Percentiles rank a stretch among this genome's conserved stretches.
These are phyloP conservation scores for Trametes meyenii DNA, from an alignment of 768 basidiomycete genomes.

Conservation along the genomic window DNA sequence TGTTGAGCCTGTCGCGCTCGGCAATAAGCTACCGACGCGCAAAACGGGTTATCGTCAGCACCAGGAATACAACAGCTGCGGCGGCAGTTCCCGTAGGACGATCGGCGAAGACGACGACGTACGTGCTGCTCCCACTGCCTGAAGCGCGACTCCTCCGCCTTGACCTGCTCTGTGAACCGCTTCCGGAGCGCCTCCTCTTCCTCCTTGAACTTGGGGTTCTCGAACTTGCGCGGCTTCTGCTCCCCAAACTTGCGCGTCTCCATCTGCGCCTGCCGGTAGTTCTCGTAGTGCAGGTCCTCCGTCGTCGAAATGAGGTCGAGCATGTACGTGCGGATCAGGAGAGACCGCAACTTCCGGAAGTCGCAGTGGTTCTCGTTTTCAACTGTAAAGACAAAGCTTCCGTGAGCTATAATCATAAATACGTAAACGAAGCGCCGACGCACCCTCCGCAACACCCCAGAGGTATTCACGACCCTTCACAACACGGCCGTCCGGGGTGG, in stretches of 20 bases:
- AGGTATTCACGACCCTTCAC: constrained; percentile 99
- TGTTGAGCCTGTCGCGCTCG: constrained; percentile 98
- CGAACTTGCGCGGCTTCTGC: constrained; percentile 96
- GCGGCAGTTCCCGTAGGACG: neutral
- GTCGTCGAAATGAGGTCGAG: constrained; percentile 95
- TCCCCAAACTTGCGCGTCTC: constrained; percentile 99
- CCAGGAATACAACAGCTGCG: neutral
- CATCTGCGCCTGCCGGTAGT: constrained; percentile 98
- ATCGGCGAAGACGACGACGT: constrained; percentile 36
- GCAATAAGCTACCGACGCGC: constrained; percentile 79
- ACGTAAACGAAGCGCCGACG: constrained; percentile 25
- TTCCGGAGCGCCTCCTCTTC: constrained; percentile 97
- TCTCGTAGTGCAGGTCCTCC: constrained; percentile 96
- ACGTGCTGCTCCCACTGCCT: constrained; percentile 99
- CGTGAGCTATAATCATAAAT: neutral
- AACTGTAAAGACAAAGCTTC: constrained; percentile 48
- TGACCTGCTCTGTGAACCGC: constrained; percentile 99
- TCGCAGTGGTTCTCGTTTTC: constrained; percentile 99
- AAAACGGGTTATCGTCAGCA: constrained; percentile 20
- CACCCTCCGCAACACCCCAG: constrained; percentile 99
- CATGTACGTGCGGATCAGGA: constrained; percentile 98
- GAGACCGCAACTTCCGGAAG: constrained; percentile 95
- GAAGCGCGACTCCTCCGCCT: constrained; percentile 96
- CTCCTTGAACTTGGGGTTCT: constrained; percentile 99
- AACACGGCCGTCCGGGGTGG: constrained; percentile 83